Evolutionary conservation across 495 filamentous ascomycete genomes (phyloP).

Genomic region (Xylaria castorea): DNA sequence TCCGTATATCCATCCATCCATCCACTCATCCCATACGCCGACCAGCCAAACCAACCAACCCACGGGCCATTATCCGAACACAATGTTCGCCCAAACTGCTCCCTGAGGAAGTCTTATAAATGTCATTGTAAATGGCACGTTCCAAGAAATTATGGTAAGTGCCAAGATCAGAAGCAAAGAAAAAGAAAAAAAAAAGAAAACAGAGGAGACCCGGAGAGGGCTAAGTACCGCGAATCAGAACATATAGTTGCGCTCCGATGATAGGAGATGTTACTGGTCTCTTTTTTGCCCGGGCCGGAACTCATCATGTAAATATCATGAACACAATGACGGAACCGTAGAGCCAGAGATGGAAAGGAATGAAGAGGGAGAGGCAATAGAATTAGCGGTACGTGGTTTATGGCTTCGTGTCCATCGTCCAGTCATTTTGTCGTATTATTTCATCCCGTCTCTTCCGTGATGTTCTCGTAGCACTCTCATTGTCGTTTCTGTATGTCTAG

Average conservation of each 20-base stretch:
- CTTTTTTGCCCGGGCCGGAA: background rate
- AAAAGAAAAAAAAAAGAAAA: background rate
- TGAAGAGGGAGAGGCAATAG: background rate
- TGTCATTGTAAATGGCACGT: background rate
- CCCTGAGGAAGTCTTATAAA: background rate
- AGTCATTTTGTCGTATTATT: background rate
- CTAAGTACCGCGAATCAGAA: background rate
- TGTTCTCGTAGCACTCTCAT: background rate
- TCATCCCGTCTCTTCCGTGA: background rate
- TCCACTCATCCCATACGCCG: background rate
- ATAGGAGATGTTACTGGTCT: background rate
- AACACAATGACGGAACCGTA: background rate
- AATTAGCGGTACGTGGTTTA: background rate
- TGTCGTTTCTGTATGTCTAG: background rate
- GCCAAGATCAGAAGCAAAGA: background rate
- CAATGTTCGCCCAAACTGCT: background rate
- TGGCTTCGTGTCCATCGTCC: slow-evolving; percentile 5
- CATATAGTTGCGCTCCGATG: background rate
- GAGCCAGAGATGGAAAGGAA: background rate
- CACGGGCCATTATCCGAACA: background rate
- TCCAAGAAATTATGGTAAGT: background rate
- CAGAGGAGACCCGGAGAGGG: background rate
- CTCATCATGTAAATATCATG: background rate
- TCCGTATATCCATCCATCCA: background rate
- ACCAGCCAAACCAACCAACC: background rate